A percentile compares a stretch with the other conserved stretches of the same genome.
Evolutionary conservation across 352 stramenopile species (phyloP).

Genomic region (Globisporangium radiosum): DNA sequence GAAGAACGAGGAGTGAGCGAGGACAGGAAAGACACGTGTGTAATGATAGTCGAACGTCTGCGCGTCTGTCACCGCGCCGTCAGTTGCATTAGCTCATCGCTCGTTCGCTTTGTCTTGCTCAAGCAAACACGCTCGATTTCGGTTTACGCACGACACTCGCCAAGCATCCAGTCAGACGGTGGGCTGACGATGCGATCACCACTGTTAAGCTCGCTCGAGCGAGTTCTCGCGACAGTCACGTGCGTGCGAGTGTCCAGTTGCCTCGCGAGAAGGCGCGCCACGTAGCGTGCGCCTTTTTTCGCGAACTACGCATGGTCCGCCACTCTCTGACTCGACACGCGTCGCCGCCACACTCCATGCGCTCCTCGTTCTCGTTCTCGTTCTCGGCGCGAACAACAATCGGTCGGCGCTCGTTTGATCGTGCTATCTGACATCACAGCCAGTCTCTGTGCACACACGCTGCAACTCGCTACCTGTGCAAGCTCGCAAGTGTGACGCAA

Average conservation of each 20-base stretch:
- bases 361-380: background rate
- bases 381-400: no score
- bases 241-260: conserved; percentile 1
- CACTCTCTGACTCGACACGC: background rate
- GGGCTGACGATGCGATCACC: no score
- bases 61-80: no score
- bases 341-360: background rate
- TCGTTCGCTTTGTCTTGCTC: background rate
- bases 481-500: background rate
- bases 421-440: background rate
- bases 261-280: background rate
- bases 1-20: no score
- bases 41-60: no score
- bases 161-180: no score
- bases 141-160: no score
- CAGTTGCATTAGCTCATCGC: background rate
- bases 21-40: no score
- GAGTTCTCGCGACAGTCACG: background rate
- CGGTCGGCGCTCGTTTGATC: background rate
- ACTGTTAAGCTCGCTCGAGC: background rate
- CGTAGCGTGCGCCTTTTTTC: conserved; percentile 1
- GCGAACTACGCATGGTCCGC: background rate
- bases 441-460: background rate
- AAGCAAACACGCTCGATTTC: background rate
- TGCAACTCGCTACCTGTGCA: background rate